Evolutionary conservation across 2,329 filamentous ascomycete species (phyloP), one percentile per base, ranked within the genome.

Genomic region (Botrytis tulipae): DNA sequence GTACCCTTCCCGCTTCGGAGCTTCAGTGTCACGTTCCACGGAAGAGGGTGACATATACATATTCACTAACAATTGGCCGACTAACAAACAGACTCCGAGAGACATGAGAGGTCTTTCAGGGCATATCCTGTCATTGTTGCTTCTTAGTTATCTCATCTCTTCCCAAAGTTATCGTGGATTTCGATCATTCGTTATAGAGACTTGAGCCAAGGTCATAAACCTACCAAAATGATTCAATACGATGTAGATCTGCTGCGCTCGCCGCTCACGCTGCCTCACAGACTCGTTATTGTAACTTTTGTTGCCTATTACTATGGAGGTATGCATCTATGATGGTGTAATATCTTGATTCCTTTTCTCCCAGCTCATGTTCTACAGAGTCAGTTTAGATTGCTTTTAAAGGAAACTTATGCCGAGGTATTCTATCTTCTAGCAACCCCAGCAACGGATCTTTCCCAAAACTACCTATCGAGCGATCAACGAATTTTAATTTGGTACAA

Each of bases 91-190:
- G 35, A 57, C 44, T 72, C 60, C 44, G 44, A 42, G 54, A 66
- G 37, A 20, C 44, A 42, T 57, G 46, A 57, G 61, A 42, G 59
- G n/a, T 66, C 32, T 66, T 71, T 44, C 70, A 66, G 60, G 60
- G 60, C 70, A 66, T 57, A 67, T 66, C 70, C 46, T 37, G 60
- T 42, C 60, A 66, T 71, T 40, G 22, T 42, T 71, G 46, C 70
- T 35, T 71, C 70, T 71, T 40, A 37, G 5, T 37, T 44, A n/a
- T 54, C 46, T 46, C 60, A 51, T 67, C 37, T 71, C 44, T 66
- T 62, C 42, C 18, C 54, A 20, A 54, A 40, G 70, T 54, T 66
- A 54, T 71, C 70, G 70, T 71, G 70, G 60, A 66, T 66, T 71
- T 57, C 59, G n/a, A 57, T 71, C 70, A 71, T 66, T 66, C 37